phyloP scores from a whole-genome alignment of 768 basidiomycete species.

The Mrakia blollopis region DNA sequence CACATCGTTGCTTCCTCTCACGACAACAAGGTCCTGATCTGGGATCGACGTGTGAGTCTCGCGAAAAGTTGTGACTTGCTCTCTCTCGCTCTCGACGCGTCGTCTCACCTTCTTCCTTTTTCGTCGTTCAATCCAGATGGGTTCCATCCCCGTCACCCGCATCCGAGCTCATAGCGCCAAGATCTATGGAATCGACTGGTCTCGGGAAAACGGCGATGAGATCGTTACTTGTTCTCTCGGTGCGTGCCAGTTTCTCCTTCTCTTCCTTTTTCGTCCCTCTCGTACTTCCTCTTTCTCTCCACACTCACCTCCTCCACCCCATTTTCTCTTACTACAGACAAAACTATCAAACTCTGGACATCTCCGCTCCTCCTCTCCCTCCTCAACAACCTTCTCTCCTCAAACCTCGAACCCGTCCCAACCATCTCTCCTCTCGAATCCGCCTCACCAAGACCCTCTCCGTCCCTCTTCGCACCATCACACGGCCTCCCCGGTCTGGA shows the following conservation, averaged over 20 bases:
- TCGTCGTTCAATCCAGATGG: slow-evolving; percentile 57
- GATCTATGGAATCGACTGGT: slow-evolving; percentile 98
- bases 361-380: background rate
- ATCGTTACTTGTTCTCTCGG: slow-evolving; percentile 84
- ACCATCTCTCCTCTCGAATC: slow-evolving; percentile 20
- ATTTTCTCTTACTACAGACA: slow-evolving; percentile 51
- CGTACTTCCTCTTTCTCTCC: too few species aligned
- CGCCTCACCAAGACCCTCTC: slow-evolving; percentile 1
- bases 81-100: background rate
- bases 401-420: slow-evolving; percentile 33
- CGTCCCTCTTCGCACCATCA: slow-evolving; percentile 46
- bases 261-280: background rate
- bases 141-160: slow-evolving; percentile 68
- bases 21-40: slow-evolving; percentile 76
- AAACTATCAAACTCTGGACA: slow-evolving; percentile 79
- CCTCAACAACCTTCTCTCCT: slow-evolving; percentile 41
- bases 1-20: slow-evolving; percentile 88
- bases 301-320: background rate
- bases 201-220: slow-evolving; percentile 64
- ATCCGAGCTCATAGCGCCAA: slow-evolving; percentile 81
- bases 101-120: background rate
- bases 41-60: slow-evolving; percentile 77
- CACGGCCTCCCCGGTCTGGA: slow-evolving; percentile 88
- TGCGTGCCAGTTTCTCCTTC: slow-evolving; percentile 21
- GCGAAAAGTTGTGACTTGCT: too few species aligned